Conservation (phyloP, 208 protist species). For the Trypanosoma cruzi region DNA sequence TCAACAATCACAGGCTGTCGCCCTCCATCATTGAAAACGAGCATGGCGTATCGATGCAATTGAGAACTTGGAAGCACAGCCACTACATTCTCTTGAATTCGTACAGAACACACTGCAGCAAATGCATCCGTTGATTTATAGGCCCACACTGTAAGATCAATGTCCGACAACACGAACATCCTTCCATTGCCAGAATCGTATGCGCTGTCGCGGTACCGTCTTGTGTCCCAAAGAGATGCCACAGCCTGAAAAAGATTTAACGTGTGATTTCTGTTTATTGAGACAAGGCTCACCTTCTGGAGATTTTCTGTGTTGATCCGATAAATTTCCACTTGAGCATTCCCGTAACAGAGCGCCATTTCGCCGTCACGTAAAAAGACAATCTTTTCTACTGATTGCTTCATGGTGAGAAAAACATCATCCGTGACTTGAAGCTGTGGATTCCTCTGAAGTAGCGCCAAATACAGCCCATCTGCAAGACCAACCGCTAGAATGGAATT, state of each 20-base stretch:
- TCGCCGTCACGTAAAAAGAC: constrained; percentile 30
- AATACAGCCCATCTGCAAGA: constrained; percentile 51
- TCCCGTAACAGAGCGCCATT: constrained; percentile 51
- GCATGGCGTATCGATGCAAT: constrained; percentile 26
- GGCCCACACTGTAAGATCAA: constrained; percentile 28
- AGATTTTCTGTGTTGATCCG: constrained; percentile 21
- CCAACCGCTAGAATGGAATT: constrained; percentile 50
- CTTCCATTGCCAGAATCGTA: constrained; percentile 17
- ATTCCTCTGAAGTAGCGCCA: constrained; percentile 33
- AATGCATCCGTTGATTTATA: constrained; percentile 3
- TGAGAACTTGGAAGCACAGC: constrained; percentile 19
- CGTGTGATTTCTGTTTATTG: constrained; percentile 3
- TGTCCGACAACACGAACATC: constrained; percentile 29
- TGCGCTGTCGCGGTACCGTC: constrained; percentile 14
- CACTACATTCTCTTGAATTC: constrained; percentile 8
- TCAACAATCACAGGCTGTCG: constrained; percentile 38
- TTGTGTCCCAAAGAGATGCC: constrained; percentile 13
- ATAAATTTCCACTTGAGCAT: constrained; percentile 58
- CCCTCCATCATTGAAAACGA: constrained; percentile 44
- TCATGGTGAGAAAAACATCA: constrained; percentile 34
- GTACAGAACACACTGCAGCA: constrained; percentile 8
- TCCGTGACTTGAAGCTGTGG: constrained; percentile 25
- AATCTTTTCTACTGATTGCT: constrained; percentile 47
- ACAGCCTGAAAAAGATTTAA: constrained; percentile 29
- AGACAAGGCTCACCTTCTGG: constrained; percentile 24